Percentiles rank a stretch among this genome's conserved stretches.
Evolutionary conservation across 768 basidiomycete species (phyloP).

Genomic region (Leccinum subtestaceum): DNA sequence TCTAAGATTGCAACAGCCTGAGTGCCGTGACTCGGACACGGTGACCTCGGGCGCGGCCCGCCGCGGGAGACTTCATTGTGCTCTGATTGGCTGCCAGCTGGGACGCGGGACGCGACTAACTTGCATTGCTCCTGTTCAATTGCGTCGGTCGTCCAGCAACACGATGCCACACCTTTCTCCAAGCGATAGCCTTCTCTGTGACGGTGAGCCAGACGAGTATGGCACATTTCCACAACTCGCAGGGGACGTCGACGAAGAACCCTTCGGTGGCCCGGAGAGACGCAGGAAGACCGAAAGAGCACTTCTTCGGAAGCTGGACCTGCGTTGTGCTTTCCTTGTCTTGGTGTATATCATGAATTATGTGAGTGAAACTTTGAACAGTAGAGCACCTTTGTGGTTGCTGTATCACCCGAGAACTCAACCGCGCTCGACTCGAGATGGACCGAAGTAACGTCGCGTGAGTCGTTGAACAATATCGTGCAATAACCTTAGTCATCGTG

Average conservation of each 20-base stretch:
- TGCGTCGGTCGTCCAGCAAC: background rate
- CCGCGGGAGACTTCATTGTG: too few species aligned
- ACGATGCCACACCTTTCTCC: background rate
- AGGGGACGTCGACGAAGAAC: constrained; percentile 23
- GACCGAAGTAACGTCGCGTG: constrained; percentile 69
- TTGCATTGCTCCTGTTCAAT: background rate
- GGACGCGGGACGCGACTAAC: too few species aligned
- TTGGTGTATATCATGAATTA: constrained; percentile 49
- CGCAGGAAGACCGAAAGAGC: constrained; percentile 38
- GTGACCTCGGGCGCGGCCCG: too few species aligned
- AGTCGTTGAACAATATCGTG: constrained; percentile 12
- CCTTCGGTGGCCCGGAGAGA: constrained; percentile 38
- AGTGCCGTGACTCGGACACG: too few species aligned
- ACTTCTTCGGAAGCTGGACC: constrained; percentile 43
- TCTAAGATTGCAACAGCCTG: background rate
- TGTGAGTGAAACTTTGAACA: constrained; percentile 28
- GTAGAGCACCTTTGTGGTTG: background rate
- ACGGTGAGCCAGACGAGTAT: background rate
- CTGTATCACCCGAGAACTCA: constrained; percentile 1
- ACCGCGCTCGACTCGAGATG: constrained; percentile 38
- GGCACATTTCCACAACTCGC: constrained; percentile 6
- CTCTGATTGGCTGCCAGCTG: too few species aligned
- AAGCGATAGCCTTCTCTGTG: background rate
- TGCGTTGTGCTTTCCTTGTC: constrained; percentile 42
- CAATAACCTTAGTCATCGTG: background rate